Conservation (phyloP, 768 basidiomycete genomes). For the Gloeopeniophorella convolvens region DNA sequence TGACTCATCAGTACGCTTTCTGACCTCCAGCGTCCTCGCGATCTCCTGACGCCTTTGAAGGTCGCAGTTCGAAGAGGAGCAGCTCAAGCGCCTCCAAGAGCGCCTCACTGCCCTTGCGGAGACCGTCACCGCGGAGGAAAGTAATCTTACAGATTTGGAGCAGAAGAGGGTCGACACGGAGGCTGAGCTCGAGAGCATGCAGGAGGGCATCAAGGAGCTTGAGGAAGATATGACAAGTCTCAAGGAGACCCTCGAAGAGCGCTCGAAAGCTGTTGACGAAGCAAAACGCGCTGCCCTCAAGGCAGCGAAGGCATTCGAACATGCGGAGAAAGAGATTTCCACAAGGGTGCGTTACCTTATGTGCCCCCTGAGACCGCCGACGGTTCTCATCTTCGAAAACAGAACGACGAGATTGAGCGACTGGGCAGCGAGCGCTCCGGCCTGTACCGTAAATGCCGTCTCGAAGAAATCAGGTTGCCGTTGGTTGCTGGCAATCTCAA, state of each 20-base stretch:
- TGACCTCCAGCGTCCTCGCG: neutral
- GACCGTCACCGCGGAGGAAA: slow-evolving; percentile 45
- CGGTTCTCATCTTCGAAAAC: slow-evolving; percentile 2
- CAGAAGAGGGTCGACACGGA: slow-evolving; percentile 48
- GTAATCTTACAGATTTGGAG: slow-evolving; percentile 46
- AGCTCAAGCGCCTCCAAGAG: slow-evolving; percentile 56
- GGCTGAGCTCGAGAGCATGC: slow-evolving; percentile 52
- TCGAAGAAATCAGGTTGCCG: slow-evolving; percentile 88
- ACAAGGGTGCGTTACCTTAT: slow-evolving; percentile 46
- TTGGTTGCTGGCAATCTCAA: slow-evolving; percentile 68
- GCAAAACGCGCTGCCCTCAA: slow-evolving; percentile 65
- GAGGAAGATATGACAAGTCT: slow-evolving; percentile 55
- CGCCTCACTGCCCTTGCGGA: slow-evolving; percentile 52
- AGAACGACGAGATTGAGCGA: slow-evolving; percentile 92
- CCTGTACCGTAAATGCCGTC: slow-evolving; percentile 84
- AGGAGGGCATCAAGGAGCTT: slow-evolving; percentile 48
- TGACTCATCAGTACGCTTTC: slow-evolving; percentile 71
- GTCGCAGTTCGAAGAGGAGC: slow-evolving; percentile 74
- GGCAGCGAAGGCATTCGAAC: slow-evolving; percentile 73
- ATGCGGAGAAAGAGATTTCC: slow-evolving; percentile 86
- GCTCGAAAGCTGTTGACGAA: slow-evolving; percentile 66
- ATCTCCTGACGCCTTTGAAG: slow-evolving; percentile 34
- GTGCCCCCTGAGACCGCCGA: slow-evolving; percentile 19
- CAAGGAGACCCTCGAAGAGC: slow-evolving; percentile 64
- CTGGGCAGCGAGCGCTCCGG: slow-evolving; percentile 77